Conservation (phyloP, 768 basidiomycete species). For the Sporobolomyces phaffii region DNA sequence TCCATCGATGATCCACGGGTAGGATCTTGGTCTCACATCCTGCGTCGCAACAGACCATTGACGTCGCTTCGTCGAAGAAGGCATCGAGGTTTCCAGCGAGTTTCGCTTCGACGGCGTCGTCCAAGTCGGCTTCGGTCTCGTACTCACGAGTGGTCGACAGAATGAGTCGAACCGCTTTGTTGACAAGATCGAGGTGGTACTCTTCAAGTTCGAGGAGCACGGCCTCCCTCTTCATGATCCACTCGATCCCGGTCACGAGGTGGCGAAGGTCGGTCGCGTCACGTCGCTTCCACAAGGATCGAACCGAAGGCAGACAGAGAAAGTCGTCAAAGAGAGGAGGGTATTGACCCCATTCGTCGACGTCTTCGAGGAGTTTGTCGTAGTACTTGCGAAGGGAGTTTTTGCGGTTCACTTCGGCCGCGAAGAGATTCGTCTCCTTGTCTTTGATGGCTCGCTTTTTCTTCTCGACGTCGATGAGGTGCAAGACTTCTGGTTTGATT, state of each 20-base stretch:
- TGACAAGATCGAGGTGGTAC: background rate
- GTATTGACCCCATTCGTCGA: background rate
- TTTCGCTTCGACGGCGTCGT: background rate
- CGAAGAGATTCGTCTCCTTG: rapidly evolving
- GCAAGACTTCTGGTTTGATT: background rate
- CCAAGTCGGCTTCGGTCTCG: background rate
- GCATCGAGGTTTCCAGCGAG: background rate
- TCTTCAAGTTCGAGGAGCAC: slow-evolving; percentile 7
- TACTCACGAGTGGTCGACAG: background rate
- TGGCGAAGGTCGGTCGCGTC: background rate
- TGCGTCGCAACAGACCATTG: background rate
- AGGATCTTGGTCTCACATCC: slow-evolving; percentile 3
- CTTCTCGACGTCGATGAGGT: background rate
- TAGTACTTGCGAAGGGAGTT: background rate
- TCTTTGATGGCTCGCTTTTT: background rate
- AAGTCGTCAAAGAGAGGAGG: slow-evolving; percentile 14
- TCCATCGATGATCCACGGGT: background rate
- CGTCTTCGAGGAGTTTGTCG: background rate
- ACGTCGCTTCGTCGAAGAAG: background rate
- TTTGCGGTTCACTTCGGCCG: background rate
- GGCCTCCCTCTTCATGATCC: background rate
- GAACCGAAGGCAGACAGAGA: background rate
- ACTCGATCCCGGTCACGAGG: background rate
- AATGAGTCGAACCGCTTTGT: background rate
- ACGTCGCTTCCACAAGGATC: background rate